Evolutionary conservation across 2,329 filamentous ascomycete species (phyloP).

Genomic region (Fusarium palustre): DNA sequence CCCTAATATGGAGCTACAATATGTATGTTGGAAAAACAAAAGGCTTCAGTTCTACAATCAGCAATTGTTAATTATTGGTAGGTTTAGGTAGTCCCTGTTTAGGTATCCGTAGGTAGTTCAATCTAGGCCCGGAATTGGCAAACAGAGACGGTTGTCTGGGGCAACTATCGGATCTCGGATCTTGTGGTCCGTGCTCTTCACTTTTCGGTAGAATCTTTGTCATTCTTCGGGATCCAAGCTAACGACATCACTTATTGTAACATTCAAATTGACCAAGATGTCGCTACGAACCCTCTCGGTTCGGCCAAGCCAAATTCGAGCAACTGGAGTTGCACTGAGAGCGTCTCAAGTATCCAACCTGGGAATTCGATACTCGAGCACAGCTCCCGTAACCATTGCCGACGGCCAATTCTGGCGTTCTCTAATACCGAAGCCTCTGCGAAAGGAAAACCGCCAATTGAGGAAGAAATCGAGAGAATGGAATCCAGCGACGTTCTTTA

Average conservation of each 20-base stretch:
- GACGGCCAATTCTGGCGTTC: constrained; percentile 75
- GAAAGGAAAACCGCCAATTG: constrained; percentile 56
- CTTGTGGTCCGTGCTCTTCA: constrained; percentile 40
- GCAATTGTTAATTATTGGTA: constrained; percentile 22
- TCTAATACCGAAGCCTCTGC: constrained; percentile 75
- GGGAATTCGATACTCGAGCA: constrained; percentile 51
- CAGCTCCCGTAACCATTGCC: constrained; percentile 62
- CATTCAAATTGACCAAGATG: constrained; percentile 29
- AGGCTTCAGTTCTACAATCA: constrained; percentile 38
- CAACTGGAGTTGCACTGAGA: constrained; percentile 6
- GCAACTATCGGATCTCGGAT: constrained; percentile 49
- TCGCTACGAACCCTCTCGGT: constrained; percentile 23
- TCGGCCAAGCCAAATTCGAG: constrained; percentile 11
- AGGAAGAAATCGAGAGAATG: constrained; percentile 70
- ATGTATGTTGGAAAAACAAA: constrained; percentile 41
- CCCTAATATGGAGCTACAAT: constrained; percentile 44
- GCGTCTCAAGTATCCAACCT: constrained; percentile 1
- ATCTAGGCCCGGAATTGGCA: constrained; percentile 42
- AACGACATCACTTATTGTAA: constrained; percentile 14
- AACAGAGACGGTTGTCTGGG: constrained; percentile 53
- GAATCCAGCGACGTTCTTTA: constrained; percentile 87
- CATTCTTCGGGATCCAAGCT: constrained; percentile 5
- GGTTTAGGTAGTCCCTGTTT: constrained; percentile 11
- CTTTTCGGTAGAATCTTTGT: constrained; percentile 38
- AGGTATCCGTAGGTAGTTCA: constrained; percentile 9